Evolutionary conservation across 129 eudicot species (phyloP).

Genomic region (Artemisia annua): DNA sequence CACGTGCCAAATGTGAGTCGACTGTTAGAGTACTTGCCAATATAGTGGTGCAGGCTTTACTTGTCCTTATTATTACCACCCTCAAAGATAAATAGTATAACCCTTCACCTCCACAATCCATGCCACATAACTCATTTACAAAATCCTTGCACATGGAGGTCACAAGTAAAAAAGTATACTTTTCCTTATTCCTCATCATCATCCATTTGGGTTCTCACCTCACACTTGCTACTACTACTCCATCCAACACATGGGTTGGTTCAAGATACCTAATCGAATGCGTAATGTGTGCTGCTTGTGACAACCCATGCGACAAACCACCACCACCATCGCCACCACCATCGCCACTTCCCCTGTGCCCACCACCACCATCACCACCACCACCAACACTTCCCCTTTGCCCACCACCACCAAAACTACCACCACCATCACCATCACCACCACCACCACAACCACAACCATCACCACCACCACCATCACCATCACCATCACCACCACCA

Average conservation of each 20-base stretch:
- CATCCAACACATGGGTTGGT: constrained; percentile 50
- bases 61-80: constrained; percentile 6
- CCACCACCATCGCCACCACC: constrained; percentile 45
- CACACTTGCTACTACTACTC: constrained; percentile 21
- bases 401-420: constrained; percentile 34
- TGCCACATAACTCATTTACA: constrained; percentile 14
- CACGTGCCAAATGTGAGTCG: no score
- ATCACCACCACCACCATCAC: neutral
- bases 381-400: neutral
- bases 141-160: constrained; percentile 27
- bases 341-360: neutral
- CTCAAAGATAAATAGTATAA: constrained; percentile 14
- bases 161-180: constrained; percentile 32
- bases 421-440: constrained; percentile 25
- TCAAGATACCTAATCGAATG: constrained; percentile 81
- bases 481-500: constrained; percentile 24
- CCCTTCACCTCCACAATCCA: neutral
- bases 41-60: no score
- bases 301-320: constrained; percentile 69
- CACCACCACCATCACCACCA: constrained; percentile 29
- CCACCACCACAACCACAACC: constrained; percentile 38
- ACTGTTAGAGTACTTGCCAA: no score
- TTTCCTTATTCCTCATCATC: constrained; percentile 3
- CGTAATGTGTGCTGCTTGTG: constrained; percentile 90
- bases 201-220: constrained; percentile 23